Conservation (phyloP, 1,284 basidiomycete species). For the Anthracocystis setariae region DNA sequence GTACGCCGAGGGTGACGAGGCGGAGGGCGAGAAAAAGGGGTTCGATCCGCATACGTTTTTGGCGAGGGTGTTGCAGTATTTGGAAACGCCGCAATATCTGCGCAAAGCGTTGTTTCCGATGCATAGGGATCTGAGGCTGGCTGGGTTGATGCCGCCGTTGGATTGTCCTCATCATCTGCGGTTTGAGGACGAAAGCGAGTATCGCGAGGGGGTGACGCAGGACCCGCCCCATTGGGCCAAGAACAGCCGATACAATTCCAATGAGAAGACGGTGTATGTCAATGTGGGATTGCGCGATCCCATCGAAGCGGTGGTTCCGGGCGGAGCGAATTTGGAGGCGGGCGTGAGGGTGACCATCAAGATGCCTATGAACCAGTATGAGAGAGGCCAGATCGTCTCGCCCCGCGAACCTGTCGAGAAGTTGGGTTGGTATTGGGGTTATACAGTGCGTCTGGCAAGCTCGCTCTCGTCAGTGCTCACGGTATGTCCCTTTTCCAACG, state of each 20-base stretch:
- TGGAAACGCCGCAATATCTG: slow-evolving; percentile 68
- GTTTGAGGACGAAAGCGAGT: slow-evolving; percentile 59
- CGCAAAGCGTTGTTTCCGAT: slow-evolving; percentile 66
- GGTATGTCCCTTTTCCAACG: slow-evolving; percentile 22
- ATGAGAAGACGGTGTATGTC: slow-evolving; percentile 38
- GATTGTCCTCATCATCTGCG: slow-evolving; percentile 67
- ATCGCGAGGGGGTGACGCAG: slow-evolving; percentile 62
- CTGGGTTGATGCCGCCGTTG: slow-evolving; percentile 65
- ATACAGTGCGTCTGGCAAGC: slow-evolving; percentile 55
- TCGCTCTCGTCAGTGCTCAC: slow-evolving; percentile 51
- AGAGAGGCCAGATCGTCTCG: slow-evolving; percentile 45
- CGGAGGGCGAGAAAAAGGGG: slow-evolving; percentile 2
- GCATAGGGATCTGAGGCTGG: slow-evolving; percentile 65
- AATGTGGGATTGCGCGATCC: slow-evolving; percentile 64
- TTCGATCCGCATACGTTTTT: slow-evolving; percentile 62
- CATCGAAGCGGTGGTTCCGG: slow-evolving; percentile 30
- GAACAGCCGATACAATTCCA: neutral
- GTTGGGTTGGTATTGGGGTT: slow-evolving; percentile 66
- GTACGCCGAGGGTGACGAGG: slow-evolving; percentile 4
- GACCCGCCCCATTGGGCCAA: slow-evolving; percentile 44
- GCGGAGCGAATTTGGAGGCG: slow-evolving; percentile 8
- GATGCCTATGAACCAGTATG: slow-evolving; percentile 33
- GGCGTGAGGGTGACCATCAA: slow-evolving; percentile 62
- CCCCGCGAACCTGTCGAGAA: slow-evolving; percentile 59
- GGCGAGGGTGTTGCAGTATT: slow-evolving; percentile 64